Evolutionary conservation across 2,329 filamentous ascomycete genomes (phyloP).

Genomic region (Leptodontidium sp.): DNA sequence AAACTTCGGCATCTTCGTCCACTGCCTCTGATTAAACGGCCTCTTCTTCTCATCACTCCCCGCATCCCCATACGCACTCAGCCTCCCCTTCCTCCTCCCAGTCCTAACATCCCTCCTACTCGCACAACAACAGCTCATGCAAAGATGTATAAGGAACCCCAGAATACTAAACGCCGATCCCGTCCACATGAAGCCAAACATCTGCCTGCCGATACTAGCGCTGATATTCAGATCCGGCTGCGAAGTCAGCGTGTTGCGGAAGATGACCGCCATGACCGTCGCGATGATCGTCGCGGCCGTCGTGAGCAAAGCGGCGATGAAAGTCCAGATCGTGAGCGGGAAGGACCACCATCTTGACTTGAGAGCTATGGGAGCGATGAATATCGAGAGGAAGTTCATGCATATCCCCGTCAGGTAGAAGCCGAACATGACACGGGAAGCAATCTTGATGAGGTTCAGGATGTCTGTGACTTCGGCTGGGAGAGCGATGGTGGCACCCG

Average conservation of each 20-base stretch:
- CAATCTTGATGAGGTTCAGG: constrained; percentile 75
- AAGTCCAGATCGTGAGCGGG: constrained; percentile 72
- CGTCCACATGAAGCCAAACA: constrained; percentile 93
- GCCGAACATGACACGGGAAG: constrained; percentile 87
- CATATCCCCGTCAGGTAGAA: constrained; percentile 79
- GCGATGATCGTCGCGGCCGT: constrained; percentile 77
- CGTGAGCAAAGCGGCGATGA: constrained; percentile 71
- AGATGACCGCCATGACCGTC: constrained; percentile 84
- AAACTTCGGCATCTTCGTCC: constrained; percentile 28
- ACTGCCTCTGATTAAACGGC: constrained; percentile 16
- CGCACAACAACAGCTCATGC: constrained; percentile 78
- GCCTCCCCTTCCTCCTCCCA: constrained; percentile 43
- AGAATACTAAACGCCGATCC: constrained; percentile 72
- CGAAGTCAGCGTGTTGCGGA: constrained; percentile 76
- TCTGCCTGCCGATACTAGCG: constrained; percentile 72
- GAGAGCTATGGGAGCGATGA: constrained; percentile 58
- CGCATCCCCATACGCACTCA: constrained; percentile 40
- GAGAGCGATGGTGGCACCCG: constrained; percentile 83
- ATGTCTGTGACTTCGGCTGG: constrained; percentile 77
- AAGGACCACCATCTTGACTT: constrained; percentile 66
- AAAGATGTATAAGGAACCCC: constrained; percentile 76
- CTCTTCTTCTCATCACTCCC: constrained; percentile 33
- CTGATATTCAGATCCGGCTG: constrained; percentile 79
- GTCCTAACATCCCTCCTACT: constrained; percentile 44
- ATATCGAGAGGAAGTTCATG: constrained; percentile 76